Percentiles rank a stretch among this genome's conserved stretches.
Evolutionary conservation across 2,329 filamentous ascomycete species (phyloP).

Genomic region (Paracoccidioides lutzii): DNA sequence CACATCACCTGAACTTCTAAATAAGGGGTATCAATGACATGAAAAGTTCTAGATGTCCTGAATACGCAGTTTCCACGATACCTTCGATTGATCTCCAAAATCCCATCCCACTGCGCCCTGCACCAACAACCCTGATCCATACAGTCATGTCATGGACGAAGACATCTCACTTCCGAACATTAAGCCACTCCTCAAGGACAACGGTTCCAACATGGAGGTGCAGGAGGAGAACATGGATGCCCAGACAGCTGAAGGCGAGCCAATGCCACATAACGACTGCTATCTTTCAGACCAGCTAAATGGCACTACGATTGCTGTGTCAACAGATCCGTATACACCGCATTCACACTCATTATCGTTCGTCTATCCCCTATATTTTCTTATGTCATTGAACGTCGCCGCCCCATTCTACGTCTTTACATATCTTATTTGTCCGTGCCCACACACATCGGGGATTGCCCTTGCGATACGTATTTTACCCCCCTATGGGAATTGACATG

Average conservation of each 20-base stretch:
- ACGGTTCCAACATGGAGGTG: neutral
- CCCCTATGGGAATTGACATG: neutral
- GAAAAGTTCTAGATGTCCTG: neutral
- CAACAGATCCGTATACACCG: neutral
- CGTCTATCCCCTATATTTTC: neutral
- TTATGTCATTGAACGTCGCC: neutral
- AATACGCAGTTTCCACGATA: neutral
- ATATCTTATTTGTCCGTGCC: neutral
- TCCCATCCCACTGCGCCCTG: neutral
- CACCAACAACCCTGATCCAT: neutral
- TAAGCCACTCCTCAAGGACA: neutral
- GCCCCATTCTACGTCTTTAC: neutral
- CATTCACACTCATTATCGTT: conserved; percentile 2
- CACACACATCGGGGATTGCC: too few relatives aligned
- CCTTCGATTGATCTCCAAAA: neutral
- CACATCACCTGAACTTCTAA: neutral
- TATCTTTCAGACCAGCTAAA: neutral
- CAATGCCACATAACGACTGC: neutral
- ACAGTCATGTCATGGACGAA: neutral
- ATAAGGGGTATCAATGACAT: neutral
- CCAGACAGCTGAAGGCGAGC: neutral
- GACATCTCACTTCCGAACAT: neutral
- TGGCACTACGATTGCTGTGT: neutral
- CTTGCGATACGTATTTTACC: too few relatives aligned
- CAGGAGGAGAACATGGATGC: neutral